phyloP scores from a whole-genome alignment of 1,139 yeast genomes.

The Scheffersomyces stambukii region DNA sequence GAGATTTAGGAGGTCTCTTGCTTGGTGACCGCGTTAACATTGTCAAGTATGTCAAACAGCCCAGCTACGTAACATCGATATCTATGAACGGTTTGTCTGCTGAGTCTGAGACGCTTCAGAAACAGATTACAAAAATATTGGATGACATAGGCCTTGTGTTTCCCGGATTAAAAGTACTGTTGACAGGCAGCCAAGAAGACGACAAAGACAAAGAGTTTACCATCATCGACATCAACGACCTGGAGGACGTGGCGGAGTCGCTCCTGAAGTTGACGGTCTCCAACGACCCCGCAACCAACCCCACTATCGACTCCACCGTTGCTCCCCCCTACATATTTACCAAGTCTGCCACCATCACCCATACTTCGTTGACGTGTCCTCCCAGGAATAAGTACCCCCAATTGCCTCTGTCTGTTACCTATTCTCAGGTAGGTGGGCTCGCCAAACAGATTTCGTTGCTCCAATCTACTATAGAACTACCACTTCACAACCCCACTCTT shows the following conservation, averaged over 20 bases:
- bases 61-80: conserved; percentile 41
- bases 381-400: conserved; percentile 30
- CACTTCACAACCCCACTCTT: conserved; percentile 71
- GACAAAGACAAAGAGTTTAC: conserved; percentile 8
- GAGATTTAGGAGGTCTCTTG: conserved; percentile 54
- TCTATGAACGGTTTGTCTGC: conserved; percentile 9
- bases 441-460: conserved; percentile 56
- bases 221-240: conserved; percentile 21
- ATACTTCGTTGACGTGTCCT: conserved; percentile 16
- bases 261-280: conserved; percentile 18
- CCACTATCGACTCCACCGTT: conserved; percentile 16
- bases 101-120: not conserved
- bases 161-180: conserved; percentile 42
- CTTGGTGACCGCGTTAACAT: conserved; percentile 71
- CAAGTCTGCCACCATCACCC: conserved; percentile 27
- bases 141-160: conserved; percentile 51
- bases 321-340: conserved; percentile 47
- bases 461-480: conserved; percentile 70
- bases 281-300: conserved; percentile 4
- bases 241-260: conserved; percentile 21
- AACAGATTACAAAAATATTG: conserved; percentile 15
- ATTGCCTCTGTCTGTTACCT: conserved; percentile 39
- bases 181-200: conserved; percentile 6
- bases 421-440: conserved; percentile 74
- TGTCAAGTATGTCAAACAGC: conserved; percentile 42